These are phyloP conservation scores for Didymella keratinophila DNA, from an alignment of 2,329 filamentous ascomycete species.

Conservation along the genomic window DNA sequence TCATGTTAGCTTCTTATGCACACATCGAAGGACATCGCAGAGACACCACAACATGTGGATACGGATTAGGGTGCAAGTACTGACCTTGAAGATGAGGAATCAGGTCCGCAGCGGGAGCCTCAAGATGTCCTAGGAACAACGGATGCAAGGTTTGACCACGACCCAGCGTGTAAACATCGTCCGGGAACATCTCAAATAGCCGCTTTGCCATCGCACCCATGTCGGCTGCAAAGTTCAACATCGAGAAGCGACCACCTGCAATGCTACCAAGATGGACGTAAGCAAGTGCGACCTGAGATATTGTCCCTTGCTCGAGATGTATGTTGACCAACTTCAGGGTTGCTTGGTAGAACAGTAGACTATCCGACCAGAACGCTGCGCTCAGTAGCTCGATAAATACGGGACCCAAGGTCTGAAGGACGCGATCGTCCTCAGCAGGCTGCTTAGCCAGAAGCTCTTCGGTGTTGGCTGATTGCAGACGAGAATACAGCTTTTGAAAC, in stretches of 20 bases:
- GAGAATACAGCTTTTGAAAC: slow-evolving; percentile 63
- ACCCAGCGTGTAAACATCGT: slow-evolving; percentile 67
- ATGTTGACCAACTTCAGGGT: slow-evolving; percentile 71
- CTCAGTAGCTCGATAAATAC: slow-evolving; percentile 74
- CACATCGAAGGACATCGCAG: not conserved
- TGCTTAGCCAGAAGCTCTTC: slow-evolving; percentile 53
- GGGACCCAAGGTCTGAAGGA: slow-evolving; percentile 70
- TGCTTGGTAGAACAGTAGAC: slow-evolving; percentile 75
- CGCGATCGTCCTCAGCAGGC: slow-evolving; percentile 58
- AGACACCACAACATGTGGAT: not conserved
- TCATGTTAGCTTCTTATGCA: not conserved
- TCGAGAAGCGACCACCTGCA: slow-evolving; percentile 72
- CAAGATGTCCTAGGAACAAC: slow-evolving; percentile 74
- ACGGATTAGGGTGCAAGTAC: not conserved
- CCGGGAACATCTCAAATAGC: slow-evolving; percentile 67
- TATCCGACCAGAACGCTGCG: slow-evolving; percentile 77
- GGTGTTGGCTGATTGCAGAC: slow-evolving; percentile 57
- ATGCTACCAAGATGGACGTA: slow-evolving; percentile 75
- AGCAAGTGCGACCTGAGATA: slow-evolving; percentile 72
- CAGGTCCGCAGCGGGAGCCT: slow-evolving; percentile 66
- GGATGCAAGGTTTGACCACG: slow-evolving; percentile 74
- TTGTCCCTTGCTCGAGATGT: slow-evolving; percentile 69
- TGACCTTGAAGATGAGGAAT: slow-evolving; percentile 66
- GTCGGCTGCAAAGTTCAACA: slow-evolving; percentile 72
- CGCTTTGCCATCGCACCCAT: slow-evolving; percentile 69